Percentiles rank a stretch among this genome's conserved stretches.
Evolutionary conservation across 2,329 filamentous ascomycete genomes (phyloP).

Genomic region (Cryoendolithus antarcticus): DNA sequence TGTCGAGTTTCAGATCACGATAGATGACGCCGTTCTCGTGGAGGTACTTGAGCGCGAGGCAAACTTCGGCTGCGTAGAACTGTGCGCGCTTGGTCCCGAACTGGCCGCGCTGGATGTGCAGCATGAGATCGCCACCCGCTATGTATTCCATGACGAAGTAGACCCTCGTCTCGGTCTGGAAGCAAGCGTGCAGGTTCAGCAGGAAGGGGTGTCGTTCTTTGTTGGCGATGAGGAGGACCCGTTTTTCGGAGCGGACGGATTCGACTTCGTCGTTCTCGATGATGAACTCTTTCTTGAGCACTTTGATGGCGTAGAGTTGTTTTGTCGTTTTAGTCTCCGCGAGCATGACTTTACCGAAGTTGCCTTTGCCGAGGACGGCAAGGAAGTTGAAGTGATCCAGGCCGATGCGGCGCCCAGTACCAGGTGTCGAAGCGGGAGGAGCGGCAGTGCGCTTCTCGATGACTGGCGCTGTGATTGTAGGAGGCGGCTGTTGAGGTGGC

Average conservation of each 20-base stretch:
- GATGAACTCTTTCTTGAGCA: slow-evolving; percentile 99
- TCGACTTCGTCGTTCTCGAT: slow-evolving; percentile 99
- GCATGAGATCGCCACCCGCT: slow-evolving; percentile 94
- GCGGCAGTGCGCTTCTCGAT: slow-evolving; percentile 43
- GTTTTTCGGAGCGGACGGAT: slow-evolving; percentile 93
- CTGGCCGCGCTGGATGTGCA: slow-evolving; percentile 93
- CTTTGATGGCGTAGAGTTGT: slow-evolving; percentile 94
- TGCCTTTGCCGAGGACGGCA: slow-evolving; percentile 94
- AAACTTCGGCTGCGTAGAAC: slow-evolving; percentile 96
- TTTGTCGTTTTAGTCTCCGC: slow-evolving; percentile 89
- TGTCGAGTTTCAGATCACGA: slow-evolving; percentile 66
- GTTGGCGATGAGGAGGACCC: slow-evolving; percentile 93
- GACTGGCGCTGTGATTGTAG: slow-evolving; percentile 17
- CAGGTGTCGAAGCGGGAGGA: slow-evolving; percentile 54
- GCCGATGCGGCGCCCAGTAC: slow-evolving; percentile 75
- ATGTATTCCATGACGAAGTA: slow-evolving; percentile 99
- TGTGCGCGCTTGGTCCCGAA: slow-evolving; percentile 94
- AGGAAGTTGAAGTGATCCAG: slow-evolving; percentile 99
- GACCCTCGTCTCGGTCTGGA: slow-evolving; percentile 95
- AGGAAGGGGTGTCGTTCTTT: slow-evolving; percentile 94
- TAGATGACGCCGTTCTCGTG: slow-evolving; percentile 99
- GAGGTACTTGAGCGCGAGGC: slow-evolving; percentile 95
- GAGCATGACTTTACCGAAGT: slow-evolving; percentile 99
- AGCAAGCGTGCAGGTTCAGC: slow-evolving; percentile 89
- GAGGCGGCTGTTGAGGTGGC: slow-evolving; percentile 18